Evolutionary conservation across 768 basidiomycete species (phyloP).

Genomic region (Hypholoma sublateritium): DNA sequence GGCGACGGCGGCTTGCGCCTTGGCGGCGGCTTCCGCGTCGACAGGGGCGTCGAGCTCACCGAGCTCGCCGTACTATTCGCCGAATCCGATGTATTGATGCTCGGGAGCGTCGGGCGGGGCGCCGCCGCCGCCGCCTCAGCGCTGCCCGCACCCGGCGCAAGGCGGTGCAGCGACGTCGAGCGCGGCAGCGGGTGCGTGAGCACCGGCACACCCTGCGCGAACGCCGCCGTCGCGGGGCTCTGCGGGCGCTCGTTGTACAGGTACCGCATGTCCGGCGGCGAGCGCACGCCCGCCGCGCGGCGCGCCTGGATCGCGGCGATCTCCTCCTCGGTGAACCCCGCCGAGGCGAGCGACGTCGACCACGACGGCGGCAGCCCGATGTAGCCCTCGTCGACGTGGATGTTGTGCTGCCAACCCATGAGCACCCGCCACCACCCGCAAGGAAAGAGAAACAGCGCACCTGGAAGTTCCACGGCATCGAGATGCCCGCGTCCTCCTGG

Average conservation of each 20-base stretch:
- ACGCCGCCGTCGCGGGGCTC: constrained; percentile 21
- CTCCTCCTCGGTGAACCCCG: constrained; percentile 70
- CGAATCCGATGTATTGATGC: neutral
- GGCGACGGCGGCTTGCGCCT: constrained; percentile 19
- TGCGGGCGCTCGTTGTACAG: constrained; percentile 35
- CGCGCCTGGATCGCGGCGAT: constrained; percentile 57
- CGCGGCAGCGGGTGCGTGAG: constrained; percentile 16
- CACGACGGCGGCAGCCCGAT: constrained; percentile 74
- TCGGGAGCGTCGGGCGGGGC: constrained; percentile 5
- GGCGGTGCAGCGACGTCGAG: constrained; percentile 17
- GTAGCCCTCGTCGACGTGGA: constrained; percentile 79
- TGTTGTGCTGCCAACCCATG: constrained; percentile 55
- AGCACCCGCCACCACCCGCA: no score
- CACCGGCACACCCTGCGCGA: constrained; percentile 4
- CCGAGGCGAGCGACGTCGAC: constrained; percentile 57
- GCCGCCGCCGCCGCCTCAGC: neutral
- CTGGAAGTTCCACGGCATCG: constrained; percentile 76
- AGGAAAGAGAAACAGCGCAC: constrained; percentile 36
- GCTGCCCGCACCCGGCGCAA: neutral
- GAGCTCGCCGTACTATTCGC: neutral
- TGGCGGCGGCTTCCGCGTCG: constrained; percentile 16
- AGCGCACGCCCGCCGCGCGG: constrained; percentile 33
- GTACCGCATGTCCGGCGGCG: constrained; percentile 31
- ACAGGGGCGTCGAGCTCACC: neutral
- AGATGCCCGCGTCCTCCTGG: constrained; percentile 60